phyloP scores from a whole-genome alignment of 2,329 filamentous ascomycete species.

The Aspergillus eucalypticola region DNA sequence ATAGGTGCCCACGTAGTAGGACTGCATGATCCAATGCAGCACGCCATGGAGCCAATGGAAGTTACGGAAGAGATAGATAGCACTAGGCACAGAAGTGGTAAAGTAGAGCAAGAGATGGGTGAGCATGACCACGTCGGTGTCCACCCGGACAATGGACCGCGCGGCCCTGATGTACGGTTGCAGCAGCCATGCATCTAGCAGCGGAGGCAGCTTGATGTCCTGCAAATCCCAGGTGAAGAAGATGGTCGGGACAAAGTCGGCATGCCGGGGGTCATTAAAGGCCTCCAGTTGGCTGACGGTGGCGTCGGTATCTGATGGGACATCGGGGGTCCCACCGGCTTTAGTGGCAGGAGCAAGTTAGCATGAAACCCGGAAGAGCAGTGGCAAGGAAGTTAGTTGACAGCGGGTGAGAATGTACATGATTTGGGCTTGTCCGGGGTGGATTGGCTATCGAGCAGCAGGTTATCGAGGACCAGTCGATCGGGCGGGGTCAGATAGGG shows the following conservation, averaged over 20 bases:
- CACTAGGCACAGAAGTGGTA: constrained; percentile 68
- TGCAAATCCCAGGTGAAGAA: constrained; percentile 55
- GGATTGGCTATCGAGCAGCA: constrained; percentile 34
- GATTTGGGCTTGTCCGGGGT: background rate
- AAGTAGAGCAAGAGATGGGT: constrained; percentile 75
- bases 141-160: constrained; percentile 59
- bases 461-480: constrained; percentile 40
- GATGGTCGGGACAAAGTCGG: constrained; percentile 58
- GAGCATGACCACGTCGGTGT: constrained; percentile 75
- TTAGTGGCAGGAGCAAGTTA: constrained; percentile 12
- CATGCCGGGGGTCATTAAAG: constrained; percentile 51
- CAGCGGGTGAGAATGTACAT: background rate
- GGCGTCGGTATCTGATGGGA: background rate
- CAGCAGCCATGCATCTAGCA: constrained; percentile 55
- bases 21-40: constrained; percentile 65
- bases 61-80: constrained; percentile 62
- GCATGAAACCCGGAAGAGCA: background rate
- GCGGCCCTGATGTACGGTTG: constrained; percentile 62
- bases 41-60: constrained; percentile 70
- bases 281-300: constrained; percentile 49
- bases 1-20: constrained; percentile 70
- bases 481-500: constrained; percentile 42
- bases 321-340: constrained; percentile 3
- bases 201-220: constrained; percentile 41
- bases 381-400: background rate